A percentile compares a stretch with the other conserved stretches of the same genome.
phyloP scores from a whole-genome alignment of 2,329 filamentous ascomycete species.

The Alternaria longipes region DNA sequence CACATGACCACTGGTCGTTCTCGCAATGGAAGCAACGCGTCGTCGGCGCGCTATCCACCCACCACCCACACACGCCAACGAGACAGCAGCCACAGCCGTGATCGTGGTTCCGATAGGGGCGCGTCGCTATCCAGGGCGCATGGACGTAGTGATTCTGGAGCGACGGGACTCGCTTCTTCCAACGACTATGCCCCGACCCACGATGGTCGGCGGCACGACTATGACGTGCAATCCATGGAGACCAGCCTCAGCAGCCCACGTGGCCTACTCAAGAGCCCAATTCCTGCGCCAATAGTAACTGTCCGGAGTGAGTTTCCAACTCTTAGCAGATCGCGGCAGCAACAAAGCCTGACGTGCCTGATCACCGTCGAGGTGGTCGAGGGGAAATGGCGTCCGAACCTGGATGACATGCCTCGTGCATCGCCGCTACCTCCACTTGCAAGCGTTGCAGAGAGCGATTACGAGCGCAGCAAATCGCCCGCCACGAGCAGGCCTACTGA shows the following conservation, averaged over 20 bases:
- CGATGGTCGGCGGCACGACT: conserved; percentile 84
- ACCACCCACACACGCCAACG: conserved; percentile 41
- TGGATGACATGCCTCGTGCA: conserved; percentile 73
- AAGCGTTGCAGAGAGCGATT: conserved; percentile 56
- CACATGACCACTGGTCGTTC: conserved; percentile 54
- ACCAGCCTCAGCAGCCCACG: conserved; percentile 80
- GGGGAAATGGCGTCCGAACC: conserved; percentile 86
- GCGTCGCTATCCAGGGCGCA: conserved; percentile 60
- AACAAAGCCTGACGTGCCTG: conserved; percentile 93
- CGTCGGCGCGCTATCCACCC: conserved; percentile 43
- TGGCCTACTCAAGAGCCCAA: conserved; percentile 78
- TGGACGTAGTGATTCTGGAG: conserved; percentile 79
- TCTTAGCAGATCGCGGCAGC: conserved; percentile 87
- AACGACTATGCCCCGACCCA: conserved; percentile 81
- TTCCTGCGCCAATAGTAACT: conserved; percentile 89
- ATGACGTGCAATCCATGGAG: conserved; percentile 96
- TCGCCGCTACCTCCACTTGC: conserved; percentile 61
- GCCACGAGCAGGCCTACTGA: conserved; percentile 57
- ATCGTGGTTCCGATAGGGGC: conserved; percentile 52
- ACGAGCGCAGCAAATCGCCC: conserved; percentile 66
- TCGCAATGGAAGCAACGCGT: conserved; percentile 47
- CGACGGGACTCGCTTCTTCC: conserved; percentile 75
- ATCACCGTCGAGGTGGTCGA: conserved; percentile 94
- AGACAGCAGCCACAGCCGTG: conserved; percentile 52
- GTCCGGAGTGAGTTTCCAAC: conserved; percentile 97